phyloP scores from a whole-genome alignment of 306 rosid species.

The Vachellia pachyceras region DNA sequence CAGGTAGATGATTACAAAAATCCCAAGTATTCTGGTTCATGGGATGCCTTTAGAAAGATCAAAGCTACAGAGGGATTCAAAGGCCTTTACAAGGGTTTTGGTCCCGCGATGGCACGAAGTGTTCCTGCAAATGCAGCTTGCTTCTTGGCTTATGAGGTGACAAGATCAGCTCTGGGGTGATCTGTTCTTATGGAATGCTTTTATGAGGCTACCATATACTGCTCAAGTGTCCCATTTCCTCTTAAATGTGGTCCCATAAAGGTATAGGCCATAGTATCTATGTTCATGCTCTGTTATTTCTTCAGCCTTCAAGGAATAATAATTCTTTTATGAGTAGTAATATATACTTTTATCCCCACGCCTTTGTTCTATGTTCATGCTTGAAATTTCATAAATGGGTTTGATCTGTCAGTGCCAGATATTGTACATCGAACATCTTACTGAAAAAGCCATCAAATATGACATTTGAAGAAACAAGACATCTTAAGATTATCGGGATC shows the following conservation, averaged over 20 bases:
- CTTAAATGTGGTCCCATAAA: neutral
- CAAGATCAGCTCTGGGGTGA: conserved; percentile 85
- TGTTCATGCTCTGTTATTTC: conserved; percentile 19
- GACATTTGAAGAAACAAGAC: too few relatives aligned
- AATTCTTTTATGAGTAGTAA: conserved; percentile 3
- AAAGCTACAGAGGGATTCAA: conserved; percentile 71
- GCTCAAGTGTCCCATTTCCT: neutral
- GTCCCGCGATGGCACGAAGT: conserved; percentile 94
- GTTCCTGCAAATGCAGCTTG: conserved; percentile 97
- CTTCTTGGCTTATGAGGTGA: conserved; percentile 92
- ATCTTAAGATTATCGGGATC: neutral
- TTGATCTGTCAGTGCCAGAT: conserved; percentile 22
- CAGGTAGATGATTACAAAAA: conserved; percentile 91
- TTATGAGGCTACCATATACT: neutral
- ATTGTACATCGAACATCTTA: neutral
- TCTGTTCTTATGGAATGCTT: neutral
- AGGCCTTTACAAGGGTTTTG: conserved; percentile 91
- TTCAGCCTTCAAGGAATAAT: conserved; percentile 37
- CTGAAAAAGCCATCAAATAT: neutral
- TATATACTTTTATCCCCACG: neutral
- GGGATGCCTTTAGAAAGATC: conserved; percentile 82
- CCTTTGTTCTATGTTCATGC: neutral
- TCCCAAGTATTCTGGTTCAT: conserved; percentile 81
- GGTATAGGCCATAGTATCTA: neutral
- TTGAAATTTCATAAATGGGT: neutral